These are phyloP conservation scores for Cytospora leucostoma DNA, from an alignment of 2,329 filamentous ascomycete species.

Conservation along the genomic window DNA sequence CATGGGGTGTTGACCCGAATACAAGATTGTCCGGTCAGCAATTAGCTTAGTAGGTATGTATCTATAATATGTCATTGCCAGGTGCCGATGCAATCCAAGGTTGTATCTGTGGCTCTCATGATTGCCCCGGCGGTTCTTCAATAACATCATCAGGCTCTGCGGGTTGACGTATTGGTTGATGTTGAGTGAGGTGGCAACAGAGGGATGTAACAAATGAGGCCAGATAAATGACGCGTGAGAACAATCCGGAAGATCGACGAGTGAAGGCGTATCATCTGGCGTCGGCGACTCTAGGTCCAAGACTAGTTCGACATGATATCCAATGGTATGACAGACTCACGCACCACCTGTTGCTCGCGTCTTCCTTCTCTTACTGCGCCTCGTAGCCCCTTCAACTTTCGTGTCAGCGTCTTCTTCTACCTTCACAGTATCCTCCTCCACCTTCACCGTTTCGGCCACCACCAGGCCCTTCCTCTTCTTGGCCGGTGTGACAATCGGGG, in stretches of 20 bases:
- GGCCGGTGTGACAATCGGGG: constrained; percentile 6
- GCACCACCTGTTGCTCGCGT: background rate
- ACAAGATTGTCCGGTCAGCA: no score
- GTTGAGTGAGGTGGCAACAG: background rate
- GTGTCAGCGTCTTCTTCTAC: background rate
- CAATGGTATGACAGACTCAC: background rate
- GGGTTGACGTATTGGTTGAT: background rate
- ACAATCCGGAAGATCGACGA: background rate
- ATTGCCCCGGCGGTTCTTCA: no score
- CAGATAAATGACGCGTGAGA: background rate
- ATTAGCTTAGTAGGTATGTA: no score
- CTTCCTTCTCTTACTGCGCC: constrained; percentile 14
- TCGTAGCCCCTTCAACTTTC: background rate
- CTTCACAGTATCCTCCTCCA: constrained; percentile 7
- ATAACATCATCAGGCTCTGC: no score
- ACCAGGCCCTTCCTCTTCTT: constrained; percentile 28
- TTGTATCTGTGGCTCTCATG: no score
- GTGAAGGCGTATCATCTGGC: background rate
- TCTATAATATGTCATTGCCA: no score
- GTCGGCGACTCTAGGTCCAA: background rate
- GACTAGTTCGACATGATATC: background rate
- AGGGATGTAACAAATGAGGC: background rate
- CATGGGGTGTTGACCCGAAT: no score
- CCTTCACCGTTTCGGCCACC: constrained; percentile 27
- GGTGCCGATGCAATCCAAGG: no score